These are phyloP conservation scores for Triticum dicoccoides DNA, from an alignment of 176 grass and related monocot species.

Conservation along the genomic window DNA sequence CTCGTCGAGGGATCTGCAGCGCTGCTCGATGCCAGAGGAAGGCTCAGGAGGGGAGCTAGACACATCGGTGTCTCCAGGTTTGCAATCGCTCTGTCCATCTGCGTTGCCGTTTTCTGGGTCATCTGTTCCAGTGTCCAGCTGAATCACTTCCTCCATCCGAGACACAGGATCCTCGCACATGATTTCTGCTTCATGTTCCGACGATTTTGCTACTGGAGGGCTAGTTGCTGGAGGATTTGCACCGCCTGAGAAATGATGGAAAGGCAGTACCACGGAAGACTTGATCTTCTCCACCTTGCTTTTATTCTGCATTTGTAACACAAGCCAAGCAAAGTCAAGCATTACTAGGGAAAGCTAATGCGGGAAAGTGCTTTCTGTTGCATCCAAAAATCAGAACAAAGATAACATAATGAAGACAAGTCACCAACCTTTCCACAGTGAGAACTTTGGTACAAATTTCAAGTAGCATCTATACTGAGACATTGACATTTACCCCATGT, in stretches of 20 bases:
- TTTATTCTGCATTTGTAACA: conserved; percentile 49
- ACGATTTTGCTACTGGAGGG: neutral
- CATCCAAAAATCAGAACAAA: conserved; percentile 14
- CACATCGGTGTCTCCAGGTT: conserved; percentile 30
- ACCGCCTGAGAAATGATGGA: conserved; percentile 65
- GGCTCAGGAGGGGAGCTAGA: conserved; percentile 17
- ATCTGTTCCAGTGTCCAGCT: conserved; percentile 43
- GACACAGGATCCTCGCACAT: conserved; percentile 34
- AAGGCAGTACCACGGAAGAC: conserved; percentile 61
- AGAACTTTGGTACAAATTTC: neutral
- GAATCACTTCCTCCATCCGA: conserved; percentile 64
- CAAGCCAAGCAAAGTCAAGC: conserved; percentile 7
- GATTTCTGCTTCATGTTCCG: conserved; percentile 33
- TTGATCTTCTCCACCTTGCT: conserved; percentile 77
- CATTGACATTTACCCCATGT: conserved; percentile 4
- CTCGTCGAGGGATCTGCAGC: conserved; percentile 35
- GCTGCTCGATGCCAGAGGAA: conserved; percentile 19
- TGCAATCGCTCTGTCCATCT: conserved; percentile 17
- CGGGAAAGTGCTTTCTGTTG: neutral
- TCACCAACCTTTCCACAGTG: neutral
- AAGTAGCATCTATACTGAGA: neutral
- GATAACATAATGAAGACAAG: neutral
- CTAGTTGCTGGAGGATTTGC: conserved; percentile 11
- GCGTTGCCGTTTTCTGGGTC: conserved; percentile 35
- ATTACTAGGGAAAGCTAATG: conserved; percentile 21